phyloP scores from a whole-genome alignment of 2,329 filamentous ascomycete genomes.

The Diaporthe ampelina region DNA sequence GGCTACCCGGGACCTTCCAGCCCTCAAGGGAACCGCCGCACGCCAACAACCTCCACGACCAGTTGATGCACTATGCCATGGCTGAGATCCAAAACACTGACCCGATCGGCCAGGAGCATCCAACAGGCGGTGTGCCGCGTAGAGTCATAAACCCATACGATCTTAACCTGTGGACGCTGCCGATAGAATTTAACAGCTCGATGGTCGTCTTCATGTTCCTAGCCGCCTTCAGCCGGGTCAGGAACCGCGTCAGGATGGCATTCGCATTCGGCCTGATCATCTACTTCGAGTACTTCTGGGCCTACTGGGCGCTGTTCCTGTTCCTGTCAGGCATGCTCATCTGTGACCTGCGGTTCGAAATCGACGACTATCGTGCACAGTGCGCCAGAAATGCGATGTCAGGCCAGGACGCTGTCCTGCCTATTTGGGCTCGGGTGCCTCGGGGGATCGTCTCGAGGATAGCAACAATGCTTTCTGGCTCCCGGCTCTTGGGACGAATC shows the following conservation, averaged over 20 bases:
- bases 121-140: constrained; percentile 17
- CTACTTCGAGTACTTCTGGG: constrained; percentile 46
- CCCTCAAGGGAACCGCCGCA: constrained; percentile 42
- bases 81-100: constrained; percentile 41
- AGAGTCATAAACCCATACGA: constrained; percentile 46
- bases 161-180: constrained; percentile 54
- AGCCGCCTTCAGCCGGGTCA: constrained; percentile 48
- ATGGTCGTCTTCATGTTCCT: constrained; percentile 52
- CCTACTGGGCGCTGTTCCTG: constrained; percentile 48
- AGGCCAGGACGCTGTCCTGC: neutral
- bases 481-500: neutral
- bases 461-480: neutral
- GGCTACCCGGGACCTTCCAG: constrained; percentile 44
- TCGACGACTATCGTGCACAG: constrained; percentile 37
- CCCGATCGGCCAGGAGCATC: constrained; percentile 41
- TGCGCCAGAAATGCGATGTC: neutral
- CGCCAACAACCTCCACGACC: constrained; percentile 41
- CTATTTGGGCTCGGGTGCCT: constrained; percentile 29
- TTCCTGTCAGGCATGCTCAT: constrained; percentile 51
- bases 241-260: constrained; percentile 43
- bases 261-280: constrained; percentile 42
- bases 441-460: neutral
- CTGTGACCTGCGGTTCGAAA: constrained; percentile 48
- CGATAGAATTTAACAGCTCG: constrained; percentile 54
- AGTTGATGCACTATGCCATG: constrained; percentile 43